Base-by-base conservation (phyloP, 2,329 filamentous ascomycete genomes). In the Ilyonectria robusta region DNA sequence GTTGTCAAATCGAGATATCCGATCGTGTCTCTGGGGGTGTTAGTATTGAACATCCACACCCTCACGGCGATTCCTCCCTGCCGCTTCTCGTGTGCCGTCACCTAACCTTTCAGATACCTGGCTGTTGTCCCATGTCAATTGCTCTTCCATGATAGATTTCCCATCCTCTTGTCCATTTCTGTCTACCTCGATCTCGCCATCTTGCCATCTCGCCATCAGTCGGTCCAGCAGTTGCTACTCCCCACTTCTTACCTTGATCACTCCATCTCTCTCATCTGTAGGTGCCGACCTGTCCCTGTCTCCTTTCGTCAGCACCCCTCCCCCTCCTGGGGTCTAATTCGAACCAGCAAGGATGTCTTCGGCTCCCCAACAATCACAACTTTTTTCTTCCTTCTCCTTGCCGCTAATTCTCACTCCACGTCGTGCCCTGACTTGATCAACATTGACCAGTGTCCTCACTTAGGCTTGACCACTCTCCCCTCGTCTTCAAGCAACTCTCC, bases 1-100 rank as follows among this genome's bases (percentile, higher is more conserved):
- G 65, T 64, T 66, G 67, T 60, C 58, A 63, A 71, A 74, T 76
- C 71, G 73, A 74, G 72, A 76, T 76, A 76, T 74, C 64, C 71
- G 68, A 73, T 72, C 64, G 46, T 65, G 44, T 21, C 62, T 65
- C 54, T 64, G 55, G 65, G 71, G 63, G 69, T 72, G 65, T 55
- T 67, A 62, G 64, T 72, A 66, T 59, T 59, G 66, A 56, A 48
- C 59, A 61, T 65, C 59, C 58, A 60, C 68, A 57, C 68, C 60
- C 55, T 66, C 63, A 66, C 53, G 59, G 13, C 60, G 59, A 62
- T 51, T 54, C 66, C 67, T 69, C 61, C 55, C 51, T 61, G 55
- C 47, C 42, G 29, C 48, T 46, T 31, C 64, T 66, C 63, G 53
- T 53, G 42, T 56, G 56, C 53, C 62, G 53, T 50, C 59, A 65